phyloP scores from a whole-genome alignment of 805 yeast genomes.

The Saturnispora dispora region DNA sequence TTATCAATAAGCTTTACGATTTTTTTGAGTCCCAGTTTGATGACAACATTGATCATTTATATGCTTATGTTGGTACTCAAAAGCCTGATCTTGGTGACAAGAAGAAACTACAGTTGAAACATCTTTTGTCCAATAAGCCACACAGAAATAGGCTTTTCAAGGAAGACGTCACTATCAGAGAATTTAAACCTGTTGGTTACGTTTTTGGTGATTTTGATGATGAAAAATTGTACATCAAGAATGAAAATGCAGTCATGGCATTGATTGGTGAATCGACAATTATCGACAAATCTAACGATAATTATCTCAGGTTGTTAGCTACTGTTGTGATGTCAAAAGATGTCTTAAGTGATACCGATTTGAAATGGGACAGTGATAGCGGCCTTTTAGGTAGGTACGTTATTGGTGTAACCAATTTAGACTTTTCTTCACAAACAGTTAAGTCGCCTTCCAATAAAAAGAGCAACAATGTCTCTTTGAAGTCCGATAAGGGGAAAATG shows the following conservation, averaged over 20 bases:
- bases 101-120: slow-evolving; percentile 3
- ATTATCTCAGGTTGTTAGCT: slow-evolving; percentile 26
- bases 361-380: slow-evolving; percentile 16
- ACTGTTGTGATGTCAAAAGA: slow-evolving; percentile 27
- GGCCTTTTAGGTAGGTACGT: background rate
- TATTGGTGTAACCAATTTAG: slow-evolving; percentile 2
- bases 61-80: slow-evolving; percentile 3
- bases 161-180: slow-evolving; percentile 58
- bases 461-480: background rate
- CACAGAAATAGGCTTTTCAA: slow-evolving; percentile 44
- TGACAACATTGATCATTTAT: slow-evolving; percentile 1
- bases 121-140: slow-evolving; percentile 28
- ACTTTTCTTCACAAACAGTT: background rate
- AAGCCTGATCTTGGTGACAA: background rate
- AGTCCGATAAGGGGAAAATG: background rate
- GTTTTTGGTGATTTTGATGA: slow-evolving; percentile 58
- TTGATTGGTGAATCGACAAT: slow-evolving; percentile 24
- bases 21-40: slow-evolving; percentile 7
- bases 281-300: slow-evolving; percentile 22
- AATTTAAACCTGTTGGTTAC: slow-evolving; percentile 46
- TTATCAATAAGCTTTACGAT: slow-evolving; percentile 2
- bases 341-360: slow-evolving; percentile 21
- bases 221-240: slow-evolving; percentile 31
- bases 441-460: background rate
- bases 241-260: slow-evolving; percentile 24